Percentiles rank a stretch among this genome's conserved stretches.
Conservation (phyloP, 2,329 filamentous ascomycete genomes). For the Grosmannia clavigera region DNA sequence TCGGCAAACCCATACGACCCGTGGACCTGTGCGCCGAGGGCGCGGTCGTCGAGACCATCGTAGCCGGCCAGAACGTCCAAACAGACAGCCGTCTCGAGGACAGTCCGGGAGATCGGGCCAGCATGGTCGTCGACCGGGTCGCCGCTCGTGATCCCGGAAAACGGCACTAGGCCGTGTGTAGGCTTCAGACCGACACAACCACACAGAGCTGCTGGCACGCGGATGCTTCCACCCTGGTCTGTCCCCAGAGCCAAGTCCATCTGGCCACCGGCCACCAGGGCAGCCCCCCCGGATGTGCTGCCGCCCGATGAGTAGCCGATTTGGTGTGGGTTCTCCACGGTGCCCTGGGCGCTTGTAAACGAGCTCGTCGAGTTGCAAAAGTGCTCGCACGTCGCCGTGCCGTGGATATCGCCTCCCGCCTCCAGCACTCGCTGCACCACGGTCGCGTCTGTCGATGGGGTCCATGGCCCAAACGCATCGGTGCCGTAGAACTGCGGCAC, state of each 20-base stretch:
- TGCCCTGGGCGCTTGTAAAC: constrained; percentile 63
- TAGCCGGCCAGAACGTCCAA: constrained; percentile 28
- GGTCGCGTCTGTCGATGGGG: constrained; percentile 41
- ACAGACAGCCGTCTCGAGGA: constrained; percentile 27
- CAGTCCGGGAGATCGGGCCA: constrained; percentile 28
- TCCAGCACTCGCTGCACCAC: constrained; percentile 27
- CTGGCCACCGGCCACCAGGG: constrained; percentile 16
- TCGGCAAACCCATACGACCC: constrained; percentile 23
- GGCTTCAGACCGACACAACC: constrained; percentile 31
- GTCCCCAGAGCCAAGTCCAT: constrained; percentile 46
- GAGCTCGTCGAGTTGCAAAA: constrained; percentile 41
- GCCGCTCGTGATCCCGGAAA: constrained; percentile 29
- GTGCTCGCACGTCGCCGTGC: constrained; percentile 61
- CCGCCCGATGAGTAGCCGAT: constrained; percentile 61
- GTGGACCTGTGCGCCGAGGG: constrained; percentile 4
- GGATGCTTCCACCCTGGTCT: constrained; percentile 62
- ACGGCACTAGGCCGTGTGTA: constrained; percentile 33
- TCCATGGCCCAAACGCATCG: constrained; percentile 36
- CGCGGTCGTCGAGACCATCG: constrained; percentile 31
- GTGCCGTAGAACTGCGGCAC: constrained; percentile 32
- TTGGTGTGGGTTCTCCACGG: constrained; percentile 60
- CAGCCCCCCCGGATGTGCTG: constrained; percentile 56
- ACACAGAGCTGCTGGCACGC: constrained; percentile 36
- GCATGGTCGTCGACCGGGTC: constrained; percentile 29
- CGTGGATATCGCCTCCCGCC: constrained; percentile 56